Percentiles rank a stretch among this genome's conserved stretches.
These are phyloP conservation scores for Schizochytrium sp. DNA, from an alignment of 108 stramenopile species.

Conservation along the genomic window DNA sequence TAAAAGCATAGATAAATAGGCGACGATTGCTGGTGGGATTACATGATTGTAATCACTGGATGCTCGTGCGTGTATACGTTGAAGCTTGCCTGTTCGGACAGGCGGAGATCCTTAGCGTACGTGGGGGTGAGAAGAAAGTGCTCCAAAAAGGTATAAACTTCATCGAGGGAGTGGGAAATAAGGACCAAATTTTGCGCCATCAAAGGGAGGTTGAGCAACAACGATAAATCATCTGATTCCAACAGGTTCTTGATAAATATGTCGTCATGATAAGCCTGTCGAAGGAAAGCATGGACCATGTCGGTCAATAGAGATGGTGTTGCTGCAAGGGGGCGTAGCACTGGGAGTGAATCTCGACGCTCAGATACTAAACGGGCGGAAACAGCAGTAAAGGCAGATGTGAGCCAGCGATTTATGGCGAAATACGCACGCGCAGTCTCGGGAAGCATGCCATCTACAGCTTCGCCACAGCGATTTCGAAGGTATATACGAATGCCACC, in stretches of 20 bases:
- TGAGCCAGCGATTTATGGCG: constrained; percentile 29
- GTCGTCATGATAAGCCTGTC: constrained; percentile 12
- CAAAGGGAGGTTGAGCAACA: background rate
- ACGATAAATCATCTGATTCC: background rate
- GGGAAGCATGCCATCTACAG: background rate
- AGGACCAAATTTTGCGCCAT: background rate
- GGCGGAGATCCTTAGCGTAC: background rate
- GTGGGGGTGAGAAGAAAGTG: background rate
- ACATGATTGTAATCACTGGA: background rate
- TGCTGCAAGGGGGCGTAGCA: constrained; percentile 22
- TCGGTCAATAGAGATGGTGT: background rate
- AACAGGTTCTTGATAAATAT: background rate
- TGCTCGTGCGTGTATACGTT: background rate
- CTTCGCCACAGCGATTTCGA: background rate
- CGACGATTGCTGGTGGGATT: background rate
- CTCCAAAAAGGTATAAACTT: constrained; percentile 10
- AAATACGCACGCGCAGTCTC: background rate
- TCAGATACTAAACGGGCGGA: background rate
- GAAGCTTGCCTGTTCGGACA: constrained; percentile 6
- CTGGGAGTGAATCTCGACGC: constrained; percentile 21
- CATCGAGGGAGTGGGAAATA: background rate
- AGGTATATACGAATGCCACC: constrained; percentile 47
- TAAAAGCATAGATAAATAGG: no score
- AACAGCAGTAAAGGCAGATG: background rate
- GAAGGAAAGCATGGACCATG: background rate